phyloP scores from a whole-genome alignment of 2,329 filamentous ascomycete species.

The Fusarium lyarnte region DNA sequence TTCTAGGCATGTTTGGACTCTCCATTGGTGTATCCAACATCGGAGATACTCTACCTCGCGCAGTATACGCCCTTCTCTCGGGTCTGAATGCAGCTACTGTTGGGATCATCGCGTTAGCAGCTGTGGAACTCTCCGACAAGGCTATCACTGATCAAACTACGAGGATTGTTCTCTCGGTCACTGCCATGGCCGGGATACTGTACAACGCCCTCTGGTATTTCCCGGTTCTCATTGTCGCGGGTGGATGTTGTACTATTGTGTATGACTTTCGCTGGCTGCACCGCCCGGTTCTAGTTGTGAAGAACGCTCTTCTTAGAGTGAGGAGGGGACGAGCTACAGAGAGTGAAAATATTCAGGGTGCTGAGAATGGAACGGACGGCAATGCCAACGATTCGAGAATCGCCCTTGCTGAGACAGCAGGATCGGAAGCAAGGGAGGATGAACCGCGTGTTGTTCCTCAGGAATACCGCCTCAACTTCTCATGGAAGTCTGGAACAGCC shows the following conservation, averaged over 20 bases:
- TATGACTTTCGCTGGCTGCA: conserved; percentile 51
- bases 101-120: conserved; percentile 76
- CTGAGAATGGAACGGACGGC: neutral
- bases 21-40: conserved; percentile 72
- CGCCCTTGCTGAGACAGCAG: too few relatives aligned
- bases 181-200: conserved; percentile 70
- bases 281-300: conserved; percentile 15
- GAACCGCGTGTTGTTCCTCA: conserved; percentile 45
- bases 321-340: rapidly evolving
- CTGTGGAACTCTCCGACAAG: conserved; percentile 73
- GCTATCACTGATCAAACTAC: conserved; percentile 73
- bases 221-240: conserved; percentile 58
- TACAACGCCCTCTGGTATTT: conserved; percentile 83
- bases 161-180: conserved; percentile 70
- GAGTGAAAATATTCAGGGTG: rapidly evolving
- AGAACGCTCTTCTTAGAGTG: rapidly evolving
- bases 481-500: conserved; percentile 55
- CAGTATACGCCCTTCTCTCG: conserved; percentile 75
- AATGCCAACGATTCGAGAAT: rapidly evolving
- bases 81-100: conserved; percentile 78
- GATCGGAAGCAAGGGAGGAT: neutral
- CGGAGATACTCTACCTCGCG: conserved; percentile 64
- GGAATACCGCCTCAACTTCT: conserved; percentile 51
- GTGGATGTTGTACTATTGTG: neutral
- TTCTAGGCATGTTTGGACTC: conserved; percentile 74